Evolutionary conservation across 306 rosid genomes (phyloP), one percentile per base, ranked within the genome.

Genomic region (Erythrophleum fordii): DNA sequence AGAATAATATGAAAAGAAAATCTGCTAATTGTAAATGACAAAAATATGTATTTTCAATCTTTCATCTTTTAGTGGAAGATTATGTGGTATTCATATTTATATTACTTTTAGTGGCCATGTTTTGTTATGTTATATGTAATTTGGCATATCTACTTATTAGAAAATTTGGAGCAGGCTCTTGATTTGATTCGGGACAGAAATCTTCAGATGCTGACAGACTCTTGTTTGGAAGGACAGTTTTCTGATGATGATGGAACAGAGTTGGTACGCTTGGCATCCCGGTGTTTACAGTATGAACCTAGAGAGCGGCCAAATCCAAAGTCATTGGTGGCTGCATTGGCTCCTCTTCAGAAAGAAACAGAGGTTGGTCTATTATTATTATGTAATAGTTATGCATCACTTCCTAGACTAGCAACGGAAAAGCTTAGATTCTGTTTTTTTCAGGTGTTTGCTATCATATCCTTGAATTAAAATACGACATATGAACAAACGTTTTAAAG

Each of bases 161-260:
- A 72, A 39, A 66, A 72, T 52, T 65, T 78, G 46, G 64, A 60
- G 61, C 93, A 90, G 95, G 97, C 97, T 75, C 97, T 90, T 4
- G 97, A 92, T 81, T 88, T 89, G 77, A 92, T 92, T 74, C 84
- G 93, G 31, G 95, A 89, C 73, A 86, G 95, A 87, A 90, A 92
- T 82, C 88, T 92, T 83, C 93, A 89, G 88, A 89, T 92, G 97
- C 84, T 92, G 81, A 90, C 93, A 61, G 93, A 92, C 87, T 92
- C 97, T 82, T 92, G 88, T 85, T 85, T 90, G 89, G 97, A 90
- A 80, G 93, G 93, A 61, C 92, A 92, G 56, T 88, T 92, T 84
- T 89, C 97, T 66, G 89, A 84, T 51, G 90, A 90, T 56, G 92
- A 89, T 77, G 93, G 92, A 80, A 90, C 97, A 73, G 92, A 90